Evolutionary conservation across 2,329 filamentous ascomycete genomes (phyloP).

Genomic region (Clarireedia homoeocarpa): DNA sequence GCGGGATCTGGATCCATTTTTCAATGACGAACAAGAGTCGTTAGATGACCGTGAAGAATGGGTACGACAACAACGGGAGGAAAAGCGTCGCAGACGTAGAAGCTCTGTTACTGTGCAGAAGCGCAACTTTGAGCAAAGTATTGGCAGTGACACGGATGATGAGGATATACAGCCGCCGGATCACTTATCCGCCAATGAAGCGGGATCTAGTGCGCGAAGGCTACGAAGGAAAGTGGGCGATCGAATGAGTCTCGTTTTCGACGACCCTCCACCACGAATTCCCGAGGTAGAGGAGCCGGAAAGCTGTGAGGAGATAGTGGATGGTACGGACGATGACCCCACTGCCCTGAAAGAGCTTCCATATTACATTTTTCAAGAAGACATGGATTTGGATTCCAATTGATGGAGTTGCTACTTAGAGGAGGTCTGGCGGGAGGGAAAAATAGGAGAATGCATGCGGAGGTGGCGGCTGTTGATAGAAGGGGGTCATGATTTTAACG

Average conservation of each 20-base stretch:
- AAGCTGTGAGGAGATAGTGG: conserved; percentile 26
- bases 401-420: background rate
- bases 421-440: conserved; percentile 11
- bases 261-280: conserved; percentile 29
- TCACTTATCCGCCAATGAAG: conserved; percentile 26
- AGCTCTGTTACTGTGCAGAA: conserved; percentile 27
- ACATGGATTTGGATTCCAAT: conserved; percentile 26
- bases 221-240: conserved; percentile 27
- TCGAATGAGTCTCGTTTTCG: conserved; percentile 27
- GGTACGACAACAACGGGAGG: conserved; percentile 17
- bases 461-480: background rate
- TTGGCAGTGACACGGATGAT: conserved; percentile 30
- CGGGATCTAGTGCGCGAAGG: conserved; percentile 27
- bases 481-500: background rate
- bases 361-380: conserved; percentile 21
- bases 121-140: conserved; percentile 26
- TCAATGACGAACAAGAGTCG: background rate
- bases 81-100: conserved; percentile 25
- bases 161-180: conserved; percentile 27
- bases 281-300: conserved; percentile 29
- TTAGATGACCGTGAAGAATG: conserved; percentile 22
- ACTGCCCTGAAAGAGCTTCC: conserved; percentile 20
- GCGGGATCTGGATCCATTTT: conserved; percentile 12
- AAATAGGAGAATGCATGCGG: conserved; percentile 4
- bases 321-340: conserved; percentile 17